A percentile compares a stretch with the other conserved stretches of the same genome.
Evolutionary conservation across 257 asterid genomes (phyloP).

Genomic region (Solanum habrochaites): DNA sequence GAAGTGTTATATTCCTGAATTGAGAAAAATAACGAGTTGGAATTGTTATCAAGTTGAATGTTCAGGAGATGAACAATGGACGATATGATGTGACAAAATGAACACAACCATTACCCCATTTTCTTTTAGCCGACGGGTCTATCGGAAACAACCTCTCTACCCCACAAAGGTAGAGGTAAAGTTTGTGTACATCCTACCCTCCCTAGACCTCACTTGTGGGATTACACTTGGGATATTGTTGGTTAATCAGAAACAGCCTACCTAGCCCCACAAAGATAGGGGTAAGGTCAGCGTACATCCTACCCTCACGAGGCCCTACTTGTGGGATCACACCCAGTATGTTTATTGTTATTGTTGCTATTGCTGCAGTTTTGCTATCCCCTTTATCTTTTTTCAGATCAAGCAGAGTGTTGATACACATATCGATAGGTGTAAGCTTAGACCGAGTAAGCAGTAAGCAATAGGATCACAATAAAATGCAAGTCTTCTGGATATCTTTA

Average conservation of each 20-base stretch:
- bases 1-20: constrained; percentile 3
- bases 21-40: neutral
- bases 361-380: neutral
- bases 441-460: neutral
- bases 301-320: neutral
- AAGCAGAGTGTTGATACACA: neutral
- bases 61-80: neutral
- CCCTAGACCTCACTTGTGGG: neutral
- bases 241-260: neutral
- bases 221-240: neutral
- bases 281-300: neutral
- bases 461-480: neutral
- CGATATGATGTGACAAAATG: neutral
- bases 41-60: neutral
- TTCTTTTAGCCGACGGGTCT: neutral
- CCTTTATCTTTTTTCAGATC: neutral
- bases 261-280: neutral
- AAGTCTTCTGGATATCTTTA: neutral
- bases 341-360: too few species aligned
- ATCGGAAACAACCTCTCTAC: neutral
- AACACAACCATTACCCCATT: neutral
- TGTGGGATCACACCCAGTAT: neutral
- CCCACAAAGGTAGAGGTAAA: neutral
- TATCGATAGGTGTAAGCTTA: neutral
- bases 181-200: neutral